Evolutionary conservation across 2,329 filamentous ascomycete species (phyloP).

Genomic region (Neofusicoccum ribis): DNA sequence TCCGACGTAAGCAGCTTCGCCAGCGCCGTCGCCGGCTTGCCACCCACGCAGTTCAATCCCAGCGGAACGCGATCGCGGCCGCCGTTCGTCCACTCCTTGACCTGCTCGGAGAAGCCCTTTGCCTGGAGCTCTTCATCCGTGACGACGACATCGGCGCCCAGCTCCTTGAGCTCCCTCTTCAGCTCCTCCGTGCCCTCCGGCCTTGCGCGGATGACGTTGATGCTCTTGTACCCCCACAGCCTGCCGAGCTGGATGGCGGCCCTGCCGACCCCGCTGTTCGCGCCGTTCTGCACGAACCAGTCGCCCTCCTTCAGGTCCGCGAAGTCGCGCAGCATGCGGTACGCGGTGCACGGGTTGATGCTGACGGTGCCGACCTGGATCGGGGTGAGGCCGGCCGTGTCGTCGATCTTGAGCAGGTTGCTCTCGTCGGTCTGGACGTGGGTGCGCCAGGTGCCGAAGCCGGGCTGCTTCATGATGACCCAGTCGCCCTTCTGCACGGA

Average conservation of each 20-base stretch:
- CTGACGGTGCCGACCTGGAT: slow-evolving; percentile 83
- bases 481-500: slow-evolving; percentile 77
- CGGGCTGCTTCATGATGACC: slow-evolving; percentile 82
- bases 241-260: slow-evolving; percentile 85
- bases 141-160: slow-evolving; percentile 65
- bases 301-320: slow-evolving; percentile 67
- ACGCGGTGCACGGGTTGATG: slow-evolving; percentile 93
- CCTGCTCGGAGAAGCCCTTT: slow-evolving; percentile 62
- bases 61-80: slow-evolving; percentile 72
- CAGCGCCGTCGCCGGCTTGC: slow-evolving; percentile 76
- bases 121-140: slow-evolving; percentile 62
- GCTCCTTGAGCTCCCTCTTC: slow-evolving; percentile 58
- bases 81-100: slow-evolving; percentile 67
- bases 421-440: slow-evolving; percentile 68
- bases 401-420: slow-evolving; percentile 66
- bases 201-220: slow-evolving; percentile 83
- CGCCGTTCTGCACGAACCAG: slow-evolving; percentile 97
- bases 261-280: slow-evolving; percentile 88
- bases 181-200: slow-evolving; percentile 63
- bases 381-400: slow-evolving; percentile 69
- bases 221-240: slow-evolving; percentile 85
- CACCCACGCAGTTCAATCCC: slow-evolving; percentile 91
- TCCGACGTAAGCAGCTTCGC: slow-evolving; percentile 68
- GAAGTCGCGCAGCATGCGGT: slow-evolving; percentile 87
- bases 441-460: slow-evolving; percentile 93